phyloP scores from a whole-genome alignment of 2,329 filamentous ascomycete species.

The Claviceps africana region DNA sequence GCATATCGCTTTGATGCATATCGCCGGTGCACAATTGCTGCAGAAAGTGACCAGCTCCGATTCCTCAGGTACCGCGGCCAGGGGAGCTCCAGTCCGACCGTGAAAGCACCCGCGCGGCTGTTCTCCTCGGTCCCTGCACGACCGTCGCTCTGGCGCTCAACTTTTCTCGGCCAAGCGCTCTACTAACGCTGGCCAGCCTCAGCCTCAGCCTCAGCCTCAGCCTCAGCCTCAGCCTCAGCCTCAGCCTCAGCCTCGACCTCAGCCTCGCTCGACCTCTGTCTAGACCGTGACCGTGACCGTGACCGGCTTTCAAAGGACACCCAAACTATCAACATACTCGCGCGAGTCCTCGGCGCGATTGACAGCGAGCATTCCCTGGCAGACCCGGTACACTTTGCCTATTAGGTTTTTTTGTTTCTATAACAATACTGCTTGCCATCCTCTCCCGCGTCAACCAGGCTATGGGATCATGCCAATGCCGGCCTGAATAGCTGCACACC shows the following conservation, averaged over 20 bases:
- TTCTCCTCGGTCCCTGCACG: neutral
- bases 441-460: neutral
- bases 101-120: neutral
- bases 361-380: neutral
- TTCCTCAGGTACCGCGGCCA: neutral
- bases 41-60: neutral
- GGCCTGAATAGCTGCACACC: constrained; percentile 3
- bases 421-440: neutral
- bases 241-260: too few relatives aligned
- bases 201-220: neutral
- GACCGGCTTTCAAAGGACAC: neutral
- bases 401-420: neutral
- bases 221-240: too few relatives aligned
- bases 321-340: neutral
- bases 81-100: neutral
- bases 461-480: constrained; percentile 4
- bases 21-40: neutral
- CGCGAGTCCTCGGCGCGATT: neutral
- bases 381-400: neutral
- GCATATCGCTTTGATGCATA: constrained; percentile 15
- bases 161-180: neutral
- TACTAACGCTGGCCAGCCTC: neutral
- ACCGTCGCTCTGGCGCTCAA: neutral
- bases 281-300: too few relatives aligned
- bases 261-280: too few relatives aligned